These are phyloP conservation scores for Coniophora puteana DNA, from an alignment of 1,284 basidiomycete species.

Conservation along the genomic window DNA sequence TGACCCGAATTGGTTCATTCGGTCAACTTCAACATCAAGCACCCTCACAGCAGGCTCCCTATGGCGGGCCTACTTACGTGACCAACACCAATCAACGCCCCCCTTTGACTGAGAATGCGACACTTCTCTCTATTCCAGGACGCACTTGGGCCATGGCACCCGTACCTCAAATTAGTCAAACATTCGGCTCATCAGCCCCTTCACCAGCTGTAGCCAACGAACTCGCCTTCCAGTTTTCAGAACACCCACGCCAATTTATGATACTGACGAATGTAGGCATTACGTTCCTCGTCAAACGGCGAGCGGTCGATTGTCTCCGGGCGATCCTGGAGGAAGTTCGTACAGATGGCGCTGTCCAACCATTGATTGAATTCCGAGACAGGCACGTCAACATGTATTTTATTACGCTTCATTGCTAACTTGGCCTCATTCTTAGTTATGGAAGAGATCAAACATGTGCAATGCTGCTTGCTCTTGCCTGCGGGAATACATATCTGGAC, in stretches of 20 bases:
- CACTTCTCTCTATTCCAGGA: constrained; percentile 73
- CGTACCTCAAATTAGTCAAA: constrained; percentile 37
- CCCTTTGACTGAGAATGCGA: constrained; percentile 72
- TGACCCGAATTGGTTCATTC: constrained; percentile 62
- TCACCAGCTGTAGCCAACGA: constrained; percentile 66
- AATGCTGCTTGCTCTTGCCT: constrained; percentile 81
- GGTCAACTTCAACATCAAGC: constrained; percentile 49
- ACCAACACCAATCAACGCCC: constrained; percentile 47
- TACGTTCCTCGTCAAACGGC: constrained; percentile 78
- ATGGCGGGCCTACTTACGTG: constrained; percentile 35
- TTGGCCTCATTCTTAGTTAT: constrained; percentile 47
- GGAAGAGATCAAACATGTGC: constrained; percentile 88
- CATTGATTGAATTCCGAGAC: constrained; percentile 71
- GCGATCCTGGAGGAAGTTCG: constrained; percentile 73
- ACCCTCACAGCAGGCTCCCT: constrained; percentile 31
- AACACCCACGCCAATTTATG: constrained; percentile 75
- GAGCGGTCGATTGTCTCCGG: constrained; percentile 80
- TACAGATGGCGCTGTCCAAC: constrained; percentile 60
- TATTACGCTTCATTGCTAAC: constrained; percentile 3
- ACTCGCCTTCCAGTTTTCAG: constrained; percentile 75
- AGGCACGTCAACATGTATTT: constrained; percentile 39
- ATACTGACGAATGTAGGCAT: constrained; percentile 85
- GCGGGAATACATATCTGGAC: constrained; percentile 74
- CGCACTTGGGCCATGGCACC: constrained; percentile 80
- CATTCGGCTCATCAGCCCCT: constrained; percentile 35